Conservation (phyloP, 2,329 filamentous ascomycete species). For the Aureobasidium sp. region DNA sequence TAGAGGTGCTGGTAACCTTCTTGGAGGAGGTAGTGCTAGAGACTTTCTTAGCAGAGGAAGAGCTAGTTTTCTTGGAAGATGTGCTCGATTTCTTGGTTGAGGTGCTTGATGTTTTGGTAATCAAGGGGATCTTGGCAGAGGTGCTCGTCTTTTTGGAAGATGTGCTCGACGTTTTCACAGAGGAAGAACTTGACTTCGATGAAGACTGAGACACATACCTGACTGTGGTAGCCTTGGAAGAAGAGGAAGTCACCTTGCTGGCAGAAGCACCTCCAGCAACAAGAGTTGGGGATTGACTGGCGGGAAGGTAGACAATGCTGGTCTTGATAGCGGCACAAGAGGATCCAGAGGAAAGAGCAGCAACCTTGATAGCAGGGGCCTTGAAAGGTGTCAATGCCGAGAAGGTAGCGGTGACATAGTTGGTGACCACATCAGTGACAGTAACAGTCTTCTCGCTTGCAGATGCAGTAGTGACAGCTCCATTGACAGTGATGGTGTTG, state of each 20-base stretch:
- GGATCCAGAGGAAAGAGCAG: background rate
- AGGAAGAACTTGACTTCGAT: constrained; percentile 7
- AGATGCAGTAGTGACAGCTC: constrained; percentile 12
- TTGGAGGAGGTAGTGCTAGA: background rate
- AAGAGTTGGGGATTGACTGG: constrained; percentile 9
- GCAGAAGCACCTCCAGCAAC: background rate
- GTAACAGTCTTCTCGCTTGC: constrained; percentile 15
- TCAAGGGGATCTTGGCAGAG: background rate
- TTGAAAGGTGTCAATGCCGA: constrained; percentile 12
- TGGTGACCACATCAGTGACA: constrained; percentile 15
- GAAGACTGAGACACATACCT: constrained; percentile 6
- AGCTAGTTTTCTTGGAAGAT: constrained; percentile 10
- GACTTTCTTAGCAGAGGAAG: background rate
- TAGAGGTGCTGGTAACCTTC: background rate
- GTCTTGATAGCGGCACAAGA: constrained; percentile 11
- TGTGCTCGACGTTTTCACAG: constrained; percentile 4
- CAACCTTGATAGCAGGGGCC: background rate
- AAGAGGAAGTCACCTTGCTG: background rate
- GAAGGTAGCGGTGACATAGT: constrained; percentile 15
- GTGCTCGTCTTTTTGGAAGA: constrained; percentile 11
- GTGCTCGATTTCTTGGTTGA: constrained; percentile 5
- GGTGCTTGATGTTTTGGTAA: background rate
- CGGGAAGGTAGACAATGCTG: constrained; percentile 7
- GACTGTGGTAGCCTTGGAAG: background rate
- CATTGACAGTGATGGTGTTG: constrained; percentile 15